phyloP scores from a whole-genome alignment of 371 early-diverging fungal species.

The Apophysomyces trapeziformis region DNA sequence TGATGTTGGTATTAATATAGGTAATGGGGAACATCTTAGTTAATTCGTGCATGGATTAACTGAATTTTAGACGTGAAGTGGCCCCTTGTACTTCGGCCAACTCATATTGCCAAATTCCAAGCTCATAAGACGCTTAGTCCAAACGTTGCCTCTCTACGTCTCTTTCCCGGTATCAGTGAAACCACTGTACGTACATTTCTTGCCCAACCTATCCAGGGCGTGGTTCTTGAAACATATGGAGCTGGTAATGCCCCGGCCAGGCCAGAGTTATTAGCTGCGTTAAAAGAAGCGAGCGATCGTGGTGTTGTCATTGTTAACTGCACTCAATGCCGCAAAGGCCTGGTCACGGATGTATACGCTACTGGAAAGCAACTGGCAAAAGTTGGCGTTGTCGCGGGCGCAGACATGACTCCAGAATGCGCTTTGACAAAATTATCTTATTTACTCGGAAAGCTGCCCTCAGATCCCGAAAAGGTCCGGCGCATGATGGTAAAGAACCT shows the following conservation, averaged over 20 bases:
- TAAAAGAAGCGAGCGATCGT: constrained; percentile 88
- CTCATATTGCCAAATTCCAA: constrained; percentile 79
- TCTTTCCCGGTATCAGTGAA: constrained; percentile 96
- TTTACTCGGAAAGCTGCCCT: constrained; percentile 72
- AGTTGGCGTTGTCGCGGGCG: constrained; percentile 92
- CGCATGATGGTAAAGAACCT: constrained; percentile 80
- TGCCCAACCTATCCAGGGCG: constrained; percentile 85
- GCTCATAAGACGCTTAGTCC: constrained; percentile 84
- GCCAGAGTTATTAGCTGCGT: constrained; percentile 76
- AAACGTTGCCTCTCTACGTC: constrained; percentile 87
- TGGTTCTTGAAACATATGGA: constrained; percentile 96
- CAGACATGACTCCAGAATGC: constrained; percentile 98
- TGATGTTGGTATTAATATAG: constrained; percentile 92
- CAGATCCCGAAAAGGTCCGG: constrained; percentile 72
- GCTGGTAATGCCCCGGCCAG: constrained; percentile 96
- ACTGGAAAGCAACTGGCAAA: constrained; percentile 85
- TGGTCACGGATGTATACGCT: constrained; percentile 91
- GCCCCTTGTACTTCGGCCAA: constrained; percentile 87
- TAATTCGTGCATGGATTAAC: background rate
- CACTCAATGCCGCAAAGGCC: constrained; percentile 88
- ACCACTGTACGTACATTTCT: constrained; percentile 88
- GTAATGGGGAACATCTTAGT: constrained; percentile 33
- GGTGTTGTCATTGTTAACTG: constrained; percentile 97
- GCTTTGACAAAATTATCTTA: constrained; percentile 95
- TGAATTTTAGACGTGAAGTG: constrained; percentile 82